Evolutionary conservation across 495 filamentous ascomycete species (phyloP), one percentile per base, ranked within the genome.

Genomic region (Cercophora newfieldiana): DNA sequence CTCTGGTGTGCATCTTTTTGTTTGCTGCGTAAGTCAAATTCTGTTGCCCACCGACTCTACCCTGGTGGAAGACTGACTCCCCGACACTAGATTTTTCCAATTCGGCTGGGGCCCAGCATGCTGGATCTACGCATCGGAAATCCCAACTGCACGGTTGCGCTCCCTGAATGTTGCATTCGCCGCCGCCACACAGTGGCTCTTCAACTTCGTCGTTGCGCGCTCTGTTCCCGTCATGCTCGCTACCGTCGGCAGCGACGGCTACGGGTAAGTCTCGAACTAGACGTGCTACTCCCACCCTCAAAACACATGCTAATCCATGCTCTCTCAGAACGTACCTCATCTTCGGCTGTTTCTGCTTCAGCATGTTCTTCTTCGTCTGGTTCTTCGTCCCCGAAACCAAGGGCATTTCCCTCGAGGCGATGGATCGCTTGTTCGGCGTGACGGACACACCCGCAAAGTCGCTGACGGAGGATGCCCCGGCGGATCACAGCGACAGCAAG

Each of bases 51-150:
- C 16, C n/a, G 2, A 26, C 14, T n/a, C 30, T 12, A 12, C 12
- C 12, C 30, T 33, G 30, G 4, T 33, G 30, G 12, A 5, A n/a
- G 18, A 1, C 3, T 4, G 2, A 1, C 21, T 21, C 30, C 30
- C 1, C 25, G 16, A 19, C 0, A 48, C 37, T 57, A 77, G 75
- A 2, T 89, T 89, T 80, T 91, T 91, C 81, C 89, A 91, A 62
- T 90, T 91, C 72, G 88, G 89, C 48, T 92, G 90, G 89, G 90
- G 90, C 0, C 90, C 90, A 0, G 87, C 88, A 26, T 91, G 89
- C 75, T 92, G 90, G 91, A 91, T 90, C 61, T 89, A 89, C 68
- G 86, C 90, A 44, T 84, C 82, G 12, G 88, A 93, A 80, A 92
- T 94, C 70, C 90, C 90, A 12, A 86, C 88, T 6, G 88, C 89